A percentile compares a stretch with the other conserved stretches of the same genome.
Evolutionary conservation across 176 grass and related monocot species (phyloP).

Genomic region (Carex parvula): DNA sequence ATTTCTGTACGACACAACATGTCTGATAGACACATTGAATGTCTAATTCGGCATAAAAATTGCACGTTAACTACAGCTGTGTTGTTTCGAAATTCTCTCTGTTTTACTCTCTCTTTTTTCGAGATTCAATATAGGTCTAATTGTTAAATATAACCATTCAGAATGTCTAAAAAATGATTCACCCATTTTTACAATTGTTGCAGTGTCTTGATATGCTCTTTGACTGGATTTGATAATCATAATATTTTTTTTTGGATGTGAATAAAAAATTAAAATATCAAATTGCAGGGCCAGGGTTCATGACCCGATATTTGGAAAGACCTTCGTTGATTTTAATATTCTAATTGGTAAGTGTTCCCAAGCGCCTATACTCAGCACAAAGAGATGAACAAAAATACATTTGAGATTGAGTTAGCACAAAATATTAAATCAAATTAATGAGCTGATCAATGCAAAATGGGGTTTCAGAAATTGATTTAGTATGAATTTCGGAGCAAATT

Average conservation of each 20-base stretch:
- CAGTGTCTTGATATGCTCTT: background rate
- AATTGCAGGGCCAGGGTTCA: background rate
- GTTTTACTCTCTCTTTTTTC: background rate
- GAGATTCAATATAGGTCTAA: background rate
- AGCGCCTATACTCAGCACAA: background rate
- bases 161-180: background rate
- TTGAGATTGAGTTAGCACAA: no score
- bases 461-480: no score
- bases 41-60: no score
- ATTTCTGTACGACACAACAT: no score
- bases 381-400: background rate
- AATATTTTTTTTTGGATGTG: background rate
- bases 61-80: no score
- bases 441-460: no score
- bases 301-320: background rate
- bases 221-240: background rate
- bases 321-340: background rate
- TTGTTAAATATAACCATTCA: background rate
- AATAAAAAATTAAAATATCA: background rate
- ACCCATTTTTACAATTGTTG: slow-evolving; percentile 2
- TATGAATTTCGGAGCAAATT: no score
- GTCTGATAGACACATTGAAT: no score
- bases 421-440: no score
- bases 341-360: background rate
- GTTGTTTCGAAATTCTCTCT: background rate